phyloP scores from a whole-genome alignment of 2,329 filamentous ascomycete species.

The Aspergillus carbonarius region DNA sequence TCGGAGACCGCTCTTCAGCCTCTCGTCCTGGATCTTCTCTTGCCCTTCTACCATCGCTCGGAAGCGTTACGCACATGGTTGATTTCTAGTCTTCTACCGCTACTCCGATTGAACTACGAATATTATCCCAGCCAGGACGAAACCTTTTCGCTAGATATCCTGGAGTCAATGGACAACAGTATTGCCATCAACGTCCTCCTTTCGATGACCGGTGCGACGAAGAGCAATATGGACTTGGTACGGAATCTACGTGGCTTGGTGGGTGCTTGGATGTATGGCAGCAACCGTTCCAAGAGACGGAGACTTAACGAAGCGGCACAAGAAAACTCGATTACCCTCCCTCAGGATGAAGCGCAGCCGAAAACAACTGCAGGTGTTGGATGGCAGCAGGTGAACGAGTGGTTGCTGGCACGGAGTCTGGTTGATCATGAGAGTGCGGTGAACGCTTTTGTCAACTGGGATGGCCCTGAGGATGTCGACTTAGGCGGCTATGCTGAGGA shows the following conservation, averaged over 20 bases:
- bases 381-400: conserved; percentile 61
- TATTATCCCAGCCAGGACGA: conserved; percentile 57
- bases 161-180: conserved; percentile 53
- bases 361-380: conserved; percentile 35
- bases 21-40: conserved; percentile 55
- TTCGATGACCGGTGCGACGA: conserved; percentile 39
- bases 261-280: conserved; percentile 64
- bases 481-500: conserved; percentile 54
- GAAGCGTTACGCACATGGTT: conserved; percentile 58
- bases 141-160: conserved; percentile 48
- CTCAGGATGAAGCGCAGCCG: conserved; percentile 18
- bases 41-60: conserved; percentile 57
- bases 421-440: conserved; percentile 52
- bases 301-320: conserved; percentile 41
- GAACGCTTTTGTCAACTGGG: conserved; percentile 56
- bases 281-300: conserved; percentile 54
- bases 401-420: conserved; percentile 56
- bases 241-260: conserved; percentile 60
- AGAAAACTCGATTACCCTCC: conserved; percentile 29
- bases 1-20: conserved; percentile 58
- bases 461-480: conserved; percentile 60
- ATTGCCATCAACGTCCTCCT: conserved; percentile 57
- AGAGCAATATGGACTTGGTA: conserved; percentile 42
- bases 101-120: conserved; percentile 61
- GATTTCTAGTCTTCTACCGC: conserved; percentile 58